Evolutionary conservation across 176 grass and related monocot genomes (phyloP).

Genomic region (Pontederia paniculata): DNA sequence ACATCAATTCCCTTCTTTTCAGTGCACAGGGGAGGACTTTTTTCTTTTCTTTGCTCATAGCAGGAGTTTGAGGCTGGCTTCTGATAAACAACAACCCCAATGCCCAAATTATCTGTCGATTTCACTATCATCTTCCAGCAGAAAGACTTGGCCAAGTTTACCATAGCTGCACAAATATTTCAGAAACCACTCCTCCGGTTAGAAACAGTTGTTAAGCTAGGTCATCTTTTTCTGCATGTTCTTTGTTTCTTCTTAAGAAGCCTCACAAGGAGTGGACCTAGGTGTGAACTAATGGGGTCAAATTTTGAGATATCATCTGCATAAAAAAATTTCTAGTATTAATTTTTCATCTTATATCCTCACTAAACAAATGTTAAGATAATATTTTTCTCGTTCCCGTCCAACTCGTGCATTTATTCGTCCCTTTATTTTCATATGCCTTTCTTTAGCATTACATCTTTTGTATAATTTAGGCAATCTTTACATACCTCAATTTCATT

Average conservation of each 20-base stretch:
- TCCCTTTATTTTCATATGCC: no score
- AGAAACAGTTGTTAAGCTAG: neutral
- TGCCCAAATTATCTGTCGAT: slow-evolving; percentile 45
- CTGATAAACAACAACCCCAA: slow-evolving; percentile 92
- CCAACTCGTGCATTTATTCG: no score
- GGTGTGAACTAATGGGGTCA: no score
- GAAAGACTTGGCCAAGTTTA: slow-evolving; percentile 62
- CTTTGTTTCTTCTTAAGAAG: neutral
- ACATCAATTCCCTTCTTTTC: slow-evolving; percentile 26
- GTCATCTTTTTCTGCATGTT: neutral
- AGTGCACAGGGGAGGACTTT: slow-evolving; percentile 39
- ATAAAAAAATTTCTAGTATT: no score
- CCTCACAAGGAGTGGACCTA: neutral
- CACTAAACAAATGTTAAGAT: no score
- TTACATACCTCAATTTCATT: no score
- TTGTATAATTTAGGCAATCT: no score
- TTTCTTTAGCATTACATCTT: no score
- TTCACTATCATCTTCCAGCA: slow-evolving; percentile 76
- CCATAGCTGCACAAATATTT: slow-evolving; percentile 47
- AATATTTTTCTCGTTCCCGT: no score
- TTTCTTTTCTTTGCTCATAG: slow-evolving; percentile 42
- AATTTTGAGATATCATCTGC: no score
- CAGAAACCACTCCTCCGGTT: slow-evolving; percentile 1
- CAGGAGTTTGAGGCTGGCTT: slow-evolving; percentile 66
- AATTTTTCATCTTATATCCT: no score